Conservation (phyloP, 257 asterid genomes). For the Henckelia pumila region DNA sequence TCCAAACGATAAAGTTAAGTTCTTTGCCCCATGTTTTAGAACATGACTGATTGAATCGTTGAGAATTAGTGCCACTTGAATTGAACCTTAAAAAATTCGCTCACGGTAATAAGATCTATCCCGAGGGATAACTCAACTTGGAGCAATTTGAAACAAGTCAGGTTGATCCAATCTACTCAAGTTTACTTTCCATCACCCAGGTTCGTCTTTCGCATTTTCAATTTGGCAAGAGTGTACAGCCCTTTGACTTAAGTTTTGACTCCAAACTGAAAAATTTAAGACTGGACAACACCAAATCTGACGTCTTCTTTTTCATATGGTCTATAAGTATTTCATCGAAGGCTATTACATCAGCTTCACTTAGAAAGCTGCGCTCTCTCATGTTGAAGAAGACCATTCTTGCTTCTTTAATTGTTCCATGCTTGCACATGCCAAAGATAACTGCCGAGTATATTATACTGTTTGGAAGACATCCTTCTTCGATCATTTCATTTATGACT, state of each 20-base stretch:
- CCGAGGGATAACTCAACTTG: neutral
- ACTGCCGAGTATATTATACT: constrained; percentile 48
- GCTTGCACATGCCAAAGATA: constrained; percentile 76
- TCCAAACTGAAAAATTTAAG: constrained; percentile 87
- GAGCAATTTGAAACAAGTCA: neutral
- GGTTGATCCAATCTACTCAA: constrained; percentile 4
- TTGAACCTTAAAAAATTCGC: constrained; percentile 10
- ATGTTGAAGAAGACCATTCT: constrained; percentile 54
- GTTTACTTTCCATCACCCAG: constrained; percentile 7
- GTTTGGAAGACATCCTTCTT: constrained; percentile 51
- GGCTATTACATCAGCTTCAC: constrained; percentile 66
- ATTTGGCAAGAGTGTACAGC: constrained; percentile 50
- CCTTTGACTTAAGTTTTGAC: constrained; percentile 61
- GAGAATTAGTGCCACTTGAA: neutral
- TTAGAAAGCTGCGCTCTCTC: constrained; percentile 49
- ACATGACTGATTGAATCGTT: neutral
- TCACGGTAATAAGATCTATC: constrained; percentile 1
- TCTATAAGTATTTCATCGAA: constrained; percentile 81
- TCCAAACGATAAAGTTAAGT: neutral
- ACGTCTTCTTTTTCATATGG: constrained; percentile 84
- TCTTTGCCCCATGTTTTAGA: neutral
- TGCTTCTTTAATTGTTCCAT: constrained; percentile 85
- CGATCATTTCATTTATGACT: constrained; percentile 69
- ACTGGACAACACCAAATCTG: constrained; percentile 77
- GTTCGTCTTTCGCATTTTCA: constrained; percentile 28